Evolutionary conservation across 768 basidiomycete genomes (phyloP), one percentile per base, ranked within the genome.

Genomic region (Mycena chlorophos): DNA sequence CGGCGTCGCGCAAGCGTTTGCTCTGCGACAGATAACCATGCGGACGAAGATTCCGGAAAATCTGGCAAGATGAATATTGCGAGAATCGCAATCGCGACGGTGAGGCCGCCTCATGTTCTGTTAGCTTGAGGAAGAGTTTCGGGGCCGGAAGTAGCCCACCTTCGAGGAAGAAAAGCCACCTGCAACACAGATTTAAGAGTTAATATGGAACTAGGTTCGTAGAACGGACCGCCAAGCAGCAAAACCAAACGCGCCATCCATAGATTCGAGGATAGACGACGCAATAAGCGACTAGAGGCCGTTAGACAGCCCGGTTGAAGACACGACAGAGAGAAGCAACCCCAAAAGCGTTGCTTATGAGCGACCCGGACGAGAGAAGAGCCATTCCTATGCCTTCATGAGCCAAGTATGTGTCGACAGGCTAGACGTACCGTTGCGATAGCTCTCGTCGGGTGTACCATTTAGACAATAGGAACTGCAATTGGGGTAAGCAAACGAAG

Each of bases 321-420:
- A 23, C 26, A 8, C 8, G 40, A 25, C 4, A 46, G 20, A 13
- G n/a, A 43, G 20, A 25, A 38, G 52, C 27, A 25, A 61, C 60
- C 3, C 91, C 90, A 66, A 92, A 91, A 0, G 89, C 91, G 74
- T 92, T 94, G 52, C 83, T 85, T 50, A 91, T 84, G 26, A 92
- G 74, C 63, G 79, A 57, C 60, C 91, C 90, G 57, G 88, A 89
- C 37, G 80, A 81, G 27, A 91, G 75, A 45, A 87, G 66, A 4
- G 89, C 86, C 13, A 81, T 87, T 50, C 88, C 27, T 20, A 13
- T 27, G 6, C 12, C 12, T 25, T n/a, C n/a, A n/a, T n/a, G n/a
- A n/a, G n/a, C n/a, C n/a, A n/a, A n/a, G n/a, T n/a, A 26, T 46
- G 23, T 14, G 20, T 25, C 27, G 25, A 25, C 23, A n/a, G n/a